Evolutionary conservation across 352 stramenopile genomes (phyloP).

Genomic region (Phytopythium kandeliae): DNA sequence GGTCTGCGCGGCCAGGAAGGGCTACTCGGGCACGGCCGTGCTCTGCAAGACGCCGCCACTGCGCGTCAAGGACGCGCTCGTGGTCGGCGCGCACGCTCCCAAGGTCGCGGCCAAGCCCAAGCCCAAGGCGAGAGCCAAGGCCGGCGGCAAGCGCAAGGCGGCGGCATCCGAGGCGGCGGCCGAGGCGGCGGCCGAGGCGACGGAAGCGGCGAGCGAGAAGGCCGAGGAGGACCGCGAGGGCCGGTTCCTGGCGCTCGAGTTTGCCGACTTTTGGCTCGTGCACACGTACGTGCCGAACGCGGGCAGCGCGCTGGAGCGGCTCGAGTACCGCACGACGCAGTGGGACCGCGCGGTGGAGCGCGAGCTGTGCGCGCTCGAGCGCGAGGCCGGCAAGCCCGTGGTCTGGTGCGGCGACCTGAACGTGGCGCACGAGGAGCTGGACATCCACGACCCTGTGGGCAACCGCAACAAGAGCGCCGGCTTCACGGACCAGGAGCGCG

Average conservation of each 20-base stretch:
- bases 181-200: too few relatives aligned
- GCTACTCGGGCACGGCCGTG: slow-evolving; percentile 68
- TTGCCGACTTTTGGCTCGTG: slow-evolving; percentile 72
- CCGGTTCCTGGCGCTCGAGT: slow-evolving; percentile 76
- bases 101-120: slow-evolving; percentile 18
- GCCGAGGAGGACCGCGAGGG: slow-evolving; percentile 49
- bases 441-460: slow-evolving; percentile 83
- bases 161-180: too few relatives aligned
- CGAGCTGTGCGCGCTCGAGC: slow-evolving; percentile 66
- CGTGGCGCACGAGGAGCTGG: slow-evolving; percentile 83
- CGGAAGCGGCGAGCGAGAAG: too few relatives aligned
- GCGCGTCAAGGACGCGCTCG: slow-evolving; percentile 60
- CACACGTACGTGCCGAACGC: slow-evolving; percentile 83
- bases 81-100: slow-evolving; percentile 32
- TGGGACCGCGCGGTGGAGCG: slow-evolving; percentile 74
- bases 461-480: slow-evolving; percentile 75
- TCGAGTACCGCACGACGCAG: slow-evolving; percentile 64
- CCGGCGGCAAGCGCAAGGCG: too few relatives aligned
- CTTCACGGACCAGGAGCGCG: slow-evolving; percentile 75
- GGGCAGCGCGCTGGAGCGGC: slow-evolving; percentile 61
- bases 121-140: not conserved
- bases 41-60: slow-evolving; percentile 72
- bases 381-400: slow-evolving; percentile 50
- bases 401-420: slow-evolving; percentile 86
- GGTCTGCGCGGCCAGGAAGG: slow-evolving; percentile 73